Base-by-base conservation (phyloP, 2,329 filamentous ascomycete species). In the Ustulina deusta region DNA sequence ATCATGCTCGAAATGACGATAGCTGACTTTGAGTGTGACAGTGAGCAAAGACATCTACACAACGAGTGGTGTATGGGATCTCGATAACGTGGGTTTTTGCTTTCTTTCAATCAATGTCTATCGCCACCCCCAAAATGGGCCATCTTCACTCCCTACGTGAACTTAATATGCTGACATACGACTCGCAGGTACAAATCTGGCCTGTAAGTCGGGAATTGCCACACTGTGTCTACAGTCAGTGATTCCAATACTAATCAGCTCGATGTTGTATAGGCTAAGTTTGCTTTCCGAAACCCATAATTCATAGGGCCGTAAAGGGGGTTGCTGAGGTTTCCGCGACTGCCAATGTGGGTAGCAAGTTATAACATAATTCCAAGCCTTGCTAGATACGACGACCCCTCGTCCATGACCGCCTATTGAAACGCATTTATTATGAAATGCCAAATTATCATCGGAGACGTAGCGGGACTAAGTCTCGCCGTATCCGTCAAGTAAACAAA, bases 41-140 rank as follows among this genome's bases (percentile, higher is more conserved):
- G 54, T 97, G 54, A 87, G 86, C 78, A 84, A 87, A 56, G 94
- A 97, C 81, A 82, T 94, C 10, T 97, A 97, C 80, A 83, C 85
- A 10, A 85, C 81, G 68, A 84, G 80, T 49, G 92, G 90, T 0
- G 93, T 97, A 9, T 97, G 94, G 94, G 93, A 97, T 82, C 77
- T 91, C 66, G 86, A 90, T 40, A 91, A 91, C 74, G 88, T 88
- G 69, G 74, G 78, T 76, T 49, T 46, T n/a, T 11, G 7, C 46
- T 48, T 51, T 63, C 32, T 51, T 48, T 62, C 25, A 29, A 57
- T 62, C 25, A 22, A 40, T 60, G 13, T 13, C 48, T 66, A 61
- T 57, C 27, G 58, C 42, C 51, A 38, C 46, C 38, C 20, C 25
- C 36, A 27, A 46, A 15, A 32, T n/a, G 11, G 36, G 27, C 20